A percentile compares a stretch with the other conserved stretches of the same genome.
Conservation (phyloP, 495 filamentous ascomycete genomes). For the Neurospora sp. region DNA sequence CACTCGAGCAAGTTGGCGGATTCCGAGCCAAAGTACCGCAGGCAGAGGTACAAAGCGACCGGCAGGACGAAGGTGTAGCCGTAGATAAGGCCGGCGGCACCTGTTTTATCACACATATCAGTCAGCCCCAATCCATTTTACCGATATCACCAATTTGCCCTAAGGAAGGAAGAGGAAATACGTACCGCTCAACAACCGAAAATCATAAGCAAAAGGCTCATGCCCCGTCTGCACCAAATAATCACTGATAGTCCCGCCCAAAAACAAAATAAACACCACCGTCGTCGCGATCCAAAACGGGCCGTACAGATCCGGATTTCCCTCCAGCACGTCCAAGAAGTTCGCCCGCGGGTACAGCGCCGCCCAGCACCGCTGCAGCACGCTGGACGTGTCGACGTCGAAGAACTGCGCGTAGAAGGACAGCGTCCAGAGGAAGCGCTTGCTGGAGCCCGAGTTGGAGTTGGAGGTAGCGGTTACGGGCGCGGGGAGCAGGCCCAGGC, state of each 20-base stretch:
- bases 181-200: slow-evolving; percentile 67
- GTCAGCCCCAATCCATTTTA: too few species aligned
- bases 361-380: slow-evolving; percentile 71
- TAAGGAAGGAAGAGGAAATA: too few species aligned
- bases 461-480: slow-evolving; percentile 34
- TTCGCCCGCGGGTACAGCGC: slow-evolving; percentile 81
- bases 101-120: too few species aligned
- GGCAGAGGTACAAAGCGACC: slow-evolving; percentile 71
- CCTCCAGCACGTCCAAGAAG: slow-evolving; percentile 92
- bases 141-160: too few species aligned
- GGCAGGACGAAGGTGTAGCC: slow-evolving; percentile 85
- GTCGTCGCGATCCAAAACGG: slow-evolving; percentile 99
- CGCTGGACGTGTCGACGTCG: slow-evolving; percentile 87
- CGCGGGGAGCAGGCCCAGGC: slow-evolving; percentile 41
- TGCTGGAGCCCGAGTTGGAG: slow-evolving; percentile 43
- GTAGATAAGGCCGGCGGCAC: slow-evolving; percentile 82
- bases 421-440: slow-evolving; percentile 84
- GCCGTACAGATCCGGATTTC: slow-evolving; percentile 91
- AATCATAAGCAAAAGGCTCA: slow-evolving; percentile 64
- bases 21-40: slow-evolving; percentile 88
- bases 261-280: slow-evolving; percentile 87
- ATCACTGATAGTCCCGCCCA: slow-evolving; percentile 88
- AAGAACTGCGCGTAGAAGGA: slow-evolving; percentile 97
- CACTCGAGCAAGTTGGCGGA: slow-evolving; percentile 86
- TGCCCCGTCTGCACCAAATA: slow-evolving; percentile 51